phyloP scores from a whole-genome alignment of 1,284 basidiomycete species.

The Boletus hoseneyae region DNA sequence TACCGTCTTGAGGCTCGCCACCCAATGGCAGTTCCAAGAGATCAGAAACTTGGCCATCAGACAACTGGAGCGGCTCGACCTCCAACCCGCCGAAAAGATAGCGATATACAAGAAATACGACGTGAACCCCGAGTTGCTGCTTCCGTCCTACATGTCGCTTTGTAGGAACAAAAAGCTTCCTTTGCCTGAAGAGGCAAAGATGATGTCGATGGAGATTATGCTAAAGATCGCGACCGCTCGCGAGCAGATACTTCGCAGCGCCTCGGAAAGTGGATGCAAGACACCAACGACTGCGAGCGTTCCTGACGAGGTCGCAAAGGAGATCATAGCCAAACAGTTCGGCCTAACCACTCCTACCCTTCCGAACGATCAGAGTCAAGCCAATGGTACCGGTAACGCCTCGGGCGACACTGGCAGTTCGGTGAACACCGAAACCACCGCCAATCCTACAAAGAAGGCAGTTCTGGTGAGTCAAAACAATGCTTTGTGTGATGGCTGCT shows the following conservation, averaged over 20 bases:
- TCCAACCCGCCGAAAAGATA: conserved; percentile 60
- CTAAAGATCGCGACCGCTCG: conserved; percentile 56
- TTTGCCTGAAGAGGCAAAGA: conserved; percentile 51
- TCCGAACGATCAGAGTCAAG: conserved; percentile 10
- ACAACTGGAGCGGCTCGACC: conserved; percentile 56
- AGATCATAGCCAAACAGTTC: conserved; percentile 34
- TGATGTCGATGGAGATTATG: conserved; percentile 56
- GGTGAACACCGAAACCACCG: fast-evolving
- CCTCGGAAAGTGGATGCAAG: conserved; percentile 37
- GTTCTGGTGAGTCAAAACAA: conserved; percentile 5
- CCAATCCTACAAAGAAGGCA: neutral
- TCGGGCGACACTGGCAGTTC: no score
- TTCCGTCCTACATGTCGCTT: conserved; percentile 55
- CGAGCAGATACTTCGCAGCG: conserved; percentile 47
- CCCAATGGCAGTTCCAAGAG: conserved; percentile 57
- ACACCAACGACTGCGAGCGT: conserved; percentile 39
- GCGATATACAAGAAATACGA: conserved; percentile 46
- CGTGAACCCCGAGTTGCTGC: conserved; percentile 51
- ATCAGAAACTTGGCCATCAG: conserved; percentile 57
- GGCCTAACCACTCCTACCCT: conserved; percentile 15
- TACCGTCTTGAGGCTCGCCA: conserved; percentile 54
- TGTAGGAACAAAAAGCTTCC: conserved; percentile 54
- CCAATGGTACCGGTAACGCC: neutral
- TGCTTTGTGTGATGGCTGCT: neutral
- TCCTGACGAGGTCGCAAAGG: conserved; percentile 34